Base-by-base conservation (phyloP, 2,329 filamentous ascomycete genomes). In the Exophiala dermatitidis region DNA sequence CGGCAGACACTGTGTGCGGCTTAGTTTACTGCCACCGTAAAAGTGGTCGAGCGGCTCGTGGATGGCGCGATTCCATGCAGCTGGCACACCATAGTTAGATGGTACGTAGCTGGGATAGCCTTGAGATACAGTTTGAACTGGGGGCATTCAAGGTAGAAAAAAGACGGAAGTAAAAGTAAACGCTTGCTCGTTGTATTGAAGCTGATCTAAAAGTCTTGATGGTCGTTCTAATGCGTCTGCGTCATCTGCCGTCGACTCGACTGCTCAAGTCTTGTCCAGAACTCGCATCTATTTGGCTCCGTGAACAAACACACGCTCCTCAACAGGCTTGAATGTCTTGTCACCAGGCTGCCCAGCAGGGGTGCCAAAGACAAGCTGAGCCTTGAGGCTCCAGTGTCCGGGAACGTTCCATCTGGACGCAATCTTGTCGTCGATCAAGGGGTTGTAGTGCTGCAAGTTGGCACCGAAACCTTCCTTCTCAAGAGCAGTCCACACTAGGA, bases 391-490 rank as follows among this genome's bases (percentile, higher is more conserved):
- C 89, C 90, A 95, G 63, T 79, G 78, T 12, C 72, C 65, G 41
- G 87, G 85, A 32, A 95, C 64, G 53, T 78, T 77, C 86, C 88
- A 95, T 63, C 81, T 74, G 58, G 74, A 74, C 42, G 78, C 72
- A 49, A 90, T 85, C 73, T 83, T 81, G 60, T 78, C 76, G 72
- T 95, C 86, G 63, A 94, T 81, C 54, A 95, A 71, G 19, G 89
- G 89, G 79, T 89, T 93, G 78, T 95, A 95, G 76, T 95, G 90
- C 78, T 95, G 90, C 49, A 95, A 78, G 77, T 90, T 95, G 68
- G 85, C 86, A 61, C 89, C 89, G 52, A 94, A 80, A 31, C 90
- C 89, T 68, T 93, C 88, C 56, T 84, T 78, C 73, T 90, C 86
- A 53, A 95, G 81, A 3, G 84, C 86, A 12, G 84, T 84, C 90